Percentiles rank a stretch among this genome's conserved stretches.
phyloP scores from a whole-genome alignment of 257 asterid genomes.

The Ocimum tenuiflorum region DNA sequence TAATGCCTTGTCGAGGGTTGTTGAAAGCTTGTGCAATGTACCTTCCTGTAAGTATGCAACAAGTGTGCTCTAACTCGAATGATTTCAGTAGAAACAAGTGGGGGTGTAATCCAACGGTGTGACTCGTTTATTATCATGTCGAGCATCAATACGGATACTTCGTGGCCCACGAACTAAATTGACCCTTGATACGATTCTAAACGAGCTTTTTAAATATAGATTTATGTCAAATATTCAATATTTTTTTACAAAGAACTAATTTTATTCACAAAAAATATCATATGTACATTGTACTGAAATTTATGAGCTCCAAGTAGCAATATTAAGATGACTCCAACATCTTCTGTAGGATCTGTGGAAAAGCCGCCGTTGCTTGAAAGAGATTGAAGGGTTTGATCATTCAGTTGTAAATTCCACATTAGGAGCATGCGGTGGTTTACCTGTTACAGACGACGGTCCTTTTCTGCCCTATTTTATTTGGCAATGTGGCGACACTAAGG shows the following conservation, averaged over 20 bases:
- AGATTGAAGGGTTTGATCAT: conserved; percentile 83
- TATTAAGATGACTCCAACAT: conserved; percentile 12
- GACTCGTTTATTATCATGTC: too few relatives aligned
- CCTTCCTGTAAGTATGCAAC: conserved; percentile 62
- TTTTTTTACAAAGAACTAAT: too few relatives aligned
- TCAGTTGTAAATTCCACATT: conserved; percentile 55
- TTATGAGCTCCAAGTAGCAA: too few relatives aligned
- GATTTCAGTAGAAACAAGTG: neutral
- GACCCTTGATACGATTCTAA: too few relatives aligned
- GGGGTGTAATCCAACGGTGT: too few relatives aligned
- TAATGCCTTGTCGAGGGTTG: conserved; percentile 85
- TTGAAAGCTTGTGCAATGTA: conserved; percentile 77
- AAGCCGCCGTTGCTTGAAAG: conserved; percentile 69
- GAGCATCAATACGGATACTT: too few relatives aligned
- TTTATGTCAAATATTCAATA: too few relatives aligned
- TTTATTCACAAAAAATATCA: too few relatives aligned
- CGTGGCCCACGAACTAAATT: too few relatives aligned
- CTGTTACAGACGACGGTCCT: conserved; percentile 52
- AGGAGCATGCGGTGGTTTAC: conserved; percentile 85
- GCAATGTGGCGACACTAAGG: conserved; percentile 86
- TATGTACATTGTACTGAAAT: too few relatives aligned
- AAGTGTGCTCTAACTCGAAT: conserved; percentile 2
- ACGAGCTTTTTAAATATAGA: too few relatives aligned
- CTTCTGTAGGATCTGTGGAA: conserved; percentile 73
- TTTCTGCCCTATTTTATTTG: conserved; percentile 61